Base-by-base conservation (phyloP, 2,329 filamentous ascomycete genomes). In the Septoria linicola region DNA sequence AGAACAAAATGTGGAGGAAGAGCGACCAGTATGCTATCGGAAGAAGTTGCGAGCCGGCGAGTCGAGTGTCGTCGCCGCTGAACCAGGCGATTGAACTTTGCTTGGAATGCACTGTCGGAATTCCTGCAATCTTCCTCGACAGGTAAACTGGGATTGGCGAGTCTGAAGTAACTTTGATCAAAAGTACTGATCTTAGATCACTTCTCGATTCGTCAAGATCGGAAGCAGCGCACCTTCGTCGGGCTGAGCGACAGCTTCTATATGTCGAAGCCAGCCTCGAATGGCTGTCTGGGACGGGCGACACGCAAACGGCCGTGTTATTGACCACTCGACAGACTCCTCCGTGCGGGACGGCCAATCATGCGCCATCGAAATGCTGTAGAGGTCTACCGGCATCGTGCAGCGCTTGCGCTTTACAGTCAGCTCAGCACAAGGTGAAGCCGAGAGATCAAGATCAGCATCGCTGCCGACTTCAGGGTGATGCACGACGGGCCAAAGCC, bases 51-150 rank as follows among this genome's bases (percentile, higher is more conserved):
- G 25, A 39, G 16, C 11, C 35, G 31, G 30, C 31, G 41, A 49
- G 35, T 35, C 51, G 41, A 49, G 39, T 30, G 48, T 45, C 41
- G 43, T 46, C 41, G 44, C 51, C 46, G 43, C 43, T 57, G 51
- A 53, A 57, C 49, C 47, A 21, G 43, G 17, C 35, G 39, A 37
- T 30, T 21, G 41, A 54, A 43, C 39, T 45, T 14, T 45, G 41
- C 40, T n/a, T 46, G 44, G 54, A 51, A 54, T 49, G 51, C 20
- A 32, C 39, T 32, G 19, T 30, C 39, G 40, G 34, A 46, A 41
- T 48, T 53, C 47, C 51, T 47, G 49, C 35, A 49, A 51, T 49
- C 40, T 51, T 49, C 30, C 35, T 32, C 36, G 41, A 45, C 16
- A 36, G 25, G 31, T 19, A 49, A 30, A 27, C 36, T 42, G 41